phyloP scores from a whole-genome alignment of 495 filamentous ascomycete genomes.

The Penicillium simplicissimum region DNA sequence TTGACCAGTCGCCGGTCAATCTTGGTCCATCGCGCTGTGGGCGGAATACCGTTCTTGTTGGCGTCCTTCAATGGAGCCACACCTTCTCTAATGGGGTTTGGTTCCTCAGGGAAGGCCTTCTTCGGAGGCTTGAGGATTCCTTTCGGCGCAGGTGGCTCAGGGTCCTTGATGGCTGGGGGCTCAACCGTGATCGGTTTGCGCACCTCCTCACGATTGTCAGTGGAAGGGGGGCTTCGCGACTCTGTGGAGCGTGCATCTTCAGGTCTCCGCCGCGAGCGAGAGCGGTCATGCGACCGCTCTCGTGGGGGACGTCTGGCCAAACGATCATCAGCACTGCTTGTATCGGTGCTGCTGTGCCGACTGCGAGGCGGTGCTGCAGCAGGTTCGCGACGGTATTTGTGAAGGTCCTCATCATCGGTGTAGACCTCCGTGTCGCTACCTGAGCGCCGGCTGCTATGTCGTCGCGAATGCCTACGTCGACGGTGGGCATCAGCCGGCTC shows the following conservation, averaged over 20 bases:
- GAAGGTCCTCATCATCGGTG: conserved; percentile 42
- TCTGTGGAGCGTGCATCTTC: conserved; percentile 20
- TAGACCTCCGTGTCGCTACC: conserved; percentile 36
- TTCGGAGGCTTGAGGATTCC: conserved; percentile 72
- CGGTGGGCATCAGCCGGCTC: conserved; percentile 21
- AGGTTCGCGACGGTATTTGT: conserved; percentile 37
- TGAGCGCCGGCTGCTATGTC: conserved; percentile 15
- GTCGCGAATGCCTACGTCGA: conserved; percentile 32
- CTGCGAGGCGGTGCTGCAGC: conserved; percentile 26
- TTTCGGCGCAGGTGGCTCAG: conserved; percentile 53
- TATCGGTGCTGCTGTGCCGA: conserved; percentile 30
- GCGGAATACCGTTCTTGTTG: conserved; percentile 69
- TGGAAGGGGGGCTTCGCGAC: conserved; percentile 12
- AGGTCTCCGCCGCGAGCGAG: conserved; percentile 26
- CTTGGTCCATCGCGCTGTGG: conserved; percentile 85
- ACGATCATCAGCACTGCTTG: conserved; percentile 20
- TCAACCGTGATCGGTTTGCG: conserved; percentile 36
- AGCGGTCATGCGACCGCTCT: conserved; percentile 25
- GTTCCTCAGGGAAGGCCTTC: conserved; percentile 76
- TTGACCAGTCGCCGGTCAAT: conserved; percentile 82
- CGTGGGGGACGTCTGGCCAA: conserved; percentile 15
- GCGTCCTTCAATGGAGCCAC: conserved; percentile 85
- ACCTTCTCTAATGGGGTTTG: conserved; percentile 77
- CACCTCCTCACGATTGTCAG: conserved; percentile 27
- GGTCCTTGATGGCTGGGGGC: conserved; percentile 33